phyloP scores from a whole-genome alignment of 164 flowering plant genomes.

The Vitis rotundifolia region DNA sequence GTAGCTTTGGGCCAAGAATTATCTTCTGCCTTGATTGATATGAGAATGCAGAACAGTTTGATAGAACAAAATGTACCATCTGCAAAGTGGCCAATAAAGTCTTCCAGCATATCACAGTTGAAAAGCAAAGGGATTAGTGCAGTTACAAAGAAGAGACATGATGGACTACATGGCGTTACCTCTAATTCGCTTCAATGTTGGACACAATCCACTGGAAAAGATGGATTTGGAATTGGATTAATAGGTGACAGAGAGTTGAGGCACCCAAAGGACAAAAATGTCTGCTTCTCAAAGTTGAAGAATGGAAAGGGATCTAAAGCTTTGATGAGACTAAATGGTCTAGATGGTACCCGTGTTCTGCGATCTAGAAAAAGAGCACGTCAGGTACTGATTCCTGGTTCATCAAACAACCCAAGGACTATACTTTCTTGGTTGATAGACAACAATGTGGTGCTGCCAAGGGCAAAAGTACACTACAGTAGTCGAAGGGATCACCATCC shows the following conservation, averaged over 20 bases:
- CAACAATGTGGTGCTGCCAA: conserved; percentile 57
- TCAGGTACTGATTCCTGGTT: conserved; percentile 24
- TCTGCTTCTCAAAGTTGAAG: conserved; percentile 14
- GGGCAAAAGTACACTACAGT: conserved; percentile 57
- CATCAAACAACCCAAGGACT: conserved; percentile 46
- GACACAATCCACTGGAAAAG: conserved; percentile 7
- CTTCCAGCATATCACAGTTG: conserved; percentile 2
- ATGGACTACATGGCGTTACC: conserved; percentile 4
- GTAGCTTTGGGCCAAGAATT: conserved; percentile 7
- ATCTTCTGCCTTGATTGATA: conserved; percentile 1
- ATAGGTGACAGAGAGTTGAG: not conserved
- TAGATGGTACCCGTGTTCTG: conserved; percentile 22
- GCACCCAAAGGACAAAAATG: not conserved
- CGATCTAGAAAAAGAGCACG: conserved; percentile 60
- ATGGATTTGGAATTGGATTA: conserved; percentile 1
- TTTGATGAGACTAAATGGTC: conserved; percentile 1
- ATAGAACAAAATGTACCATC: conserved; percentile 2
- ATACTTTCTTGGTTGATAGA: conserved; percentile 85
- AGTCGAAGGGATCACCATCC: conserved; percentile 19
- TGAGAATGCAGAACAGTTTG: conserved; percentile 7
- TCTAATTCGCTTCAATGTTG: conserved; percentile 8
- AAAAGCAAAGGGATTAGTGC: conserved; percentile 12
- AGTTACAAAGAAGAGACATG: conserved; percentile 18
- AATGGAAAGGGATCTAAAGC: conserved; percentile 20
- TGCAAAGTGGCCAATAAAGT: conserved; percentile 9